Conservation (phyloP, 768 basidiomycete genomes). For the Mycena floridula region DNA sequence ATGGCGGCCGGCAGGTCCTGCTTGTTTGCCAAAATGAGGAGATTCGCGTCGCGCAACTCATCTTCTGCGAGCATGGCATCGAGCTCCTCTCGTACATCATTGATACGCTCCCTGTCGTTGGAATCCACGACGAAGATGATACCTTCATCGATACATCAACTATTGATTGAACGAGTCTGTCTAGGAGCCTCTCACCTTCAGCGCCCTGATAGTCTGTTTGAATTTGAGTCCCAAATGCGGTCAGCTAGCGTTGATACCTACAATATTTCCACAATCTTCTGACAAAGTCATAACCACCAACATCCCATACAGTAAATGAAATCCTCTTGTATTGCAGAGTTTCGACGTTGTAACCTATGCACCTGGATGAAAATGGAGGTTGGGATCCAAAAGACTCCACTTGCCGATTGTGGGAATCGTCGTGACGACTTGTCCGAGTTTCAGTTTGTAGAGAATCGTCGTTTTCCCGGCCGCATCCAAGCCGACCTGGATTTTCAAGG, state of each 20-base stretch:
- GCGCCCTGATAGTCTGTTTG: conserved; percentile 98
- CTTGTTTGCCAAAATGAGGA: conserved; percentile 99
- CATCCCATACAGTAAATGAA: conserved; percentile 99
- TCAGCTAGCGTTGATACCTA: conserved; percentile 56
- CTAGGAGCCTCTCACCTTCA: no score
- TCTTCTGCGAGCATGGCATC: conserved; percentile 99
- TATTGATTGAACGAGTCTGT: no score
- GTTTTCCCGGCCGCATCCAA: conserved; percentile 99
- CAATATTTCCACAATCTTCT: conserved; percentile 99
- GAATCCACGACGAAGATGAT: conserved; percentile 99
- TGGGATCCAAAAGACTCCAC: conserved; percentile 6
- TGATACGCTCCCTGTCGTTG: conserved; percentile 98
- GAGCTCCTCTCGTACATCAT: conserved; percentile 97
- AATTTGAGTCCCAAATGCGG: conserved; percentile 10
- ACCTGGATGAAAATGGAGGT: conserved; percentile 11
- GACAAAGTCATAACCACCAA: conserved; percentile 99
- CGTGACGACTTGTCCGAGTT: conserved; percentile 99
- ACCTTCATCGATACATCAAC: no score
- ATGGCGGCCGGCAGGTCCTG: conserved; percentile 99
- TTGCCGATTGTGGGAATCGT: conserved; percentile 99
- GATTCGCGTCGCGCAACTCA: conserved; percentile 95
- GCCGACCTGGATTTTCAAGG: conserved; percentile 75
- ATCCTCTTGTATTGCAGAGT: conserved; percentile 99
- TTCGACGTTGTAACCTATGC: conserved; percentile 99
- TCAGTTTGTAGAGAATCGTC: conserved; percentile 98